Evolutionary conservation across 495 filamentous ascomycete species (phyloP), one percentile per base, ranked within the genome.

Genomic region (Hypoxylon fragiforme): DNA sequence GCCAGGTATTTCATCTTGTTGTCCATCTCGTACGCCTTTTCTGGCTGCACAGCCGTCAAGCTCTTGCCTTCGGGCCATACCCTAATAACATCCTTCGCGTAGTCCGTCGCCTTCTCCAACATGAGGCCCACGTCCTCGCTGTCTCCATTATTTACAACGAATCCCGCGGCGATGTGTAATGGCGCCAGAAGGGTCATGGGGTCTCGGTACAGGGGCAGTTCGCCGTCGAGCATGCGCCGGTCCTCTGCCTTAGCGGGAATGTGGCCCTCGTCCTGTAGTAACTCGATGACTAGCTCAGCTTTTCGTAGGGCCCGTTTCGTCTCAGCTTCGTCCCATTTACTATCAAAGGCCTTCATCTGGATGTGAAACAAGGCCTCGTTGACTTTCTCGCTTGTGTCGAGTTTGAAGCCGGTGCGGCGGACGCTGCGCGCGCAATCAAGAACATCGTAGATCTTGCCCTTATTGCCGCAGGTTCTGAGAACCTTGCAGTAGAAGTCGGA

Each of bases 221-320:
- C 44, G 8, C 57, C 56, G 6, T 44, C 30, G 19, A 54, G 26
- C 20, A 28, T 0, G 12, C n/a, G 18, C n/a, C 51, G 18, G 32
- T 28, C 3, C 34, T 59, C 53, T 0, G 1, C 9, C 1, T 30
- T 16, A 34, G 16, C 40, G 2, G 44, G 63, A 46, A 50, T 26
- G 52, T 83, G 81, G 6, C 60, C 63, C 16, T 74, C 50, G 0
- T 74, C 57, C 52, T 87, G 77, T 62, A 87, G 72, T 35, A 83
- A 32, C 8, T 73, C 70, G 18, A 80, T 54, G 7, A 83, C 65
- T 54, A 77, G 67, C 57, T 80, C 73, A 0, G 77, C 74, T 62
- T 78, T 65, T 15, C 61, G 59, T 3, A 81, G 58, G 1, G 79
- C 67, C 56, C 54, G 59, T 22, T 68, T 64, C 2, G 61, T 70